Evolutionary conservation across 2,329 filamentous ascomycete genomes (phyloP).

Genomic region (Monascus ruber): DNA sequence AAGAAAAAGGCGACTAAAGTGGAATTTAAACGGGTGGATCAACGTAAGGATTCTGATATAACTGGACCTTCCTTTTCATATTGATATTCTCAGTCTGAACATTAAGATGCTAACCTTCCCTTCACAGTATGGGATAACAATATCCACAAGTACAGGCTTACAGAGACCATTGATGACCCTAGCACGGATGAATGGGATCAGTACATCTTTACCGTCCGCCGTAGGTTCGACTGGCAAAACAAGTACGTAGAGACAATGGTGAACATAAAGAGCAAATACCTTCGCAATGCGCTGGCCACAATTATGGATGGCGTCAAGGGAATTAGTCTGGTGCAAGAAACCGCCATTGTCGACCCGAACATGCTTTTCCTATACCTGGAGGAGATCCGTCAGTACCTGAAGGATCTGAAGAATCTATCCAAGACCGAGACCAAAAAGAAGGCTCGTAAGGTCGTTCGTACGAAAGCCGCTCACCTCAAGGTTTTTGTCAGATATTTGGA

Average conservation of each 20-base stretch:
- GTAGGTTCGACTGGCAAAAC: slow-evolving; percentile 74
- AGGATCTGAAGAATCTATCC: slow-evolving; percentile 53
- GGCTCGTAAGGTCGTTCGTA: slow-evolving; percentile 21
- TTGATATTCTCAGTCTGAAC: background rate
- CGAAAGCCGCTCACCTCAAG: slow-evolving; percentile 46
- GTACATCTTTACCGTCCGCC: slow-evolving; percentile 71
- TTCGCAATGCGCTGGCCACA: slow-evolving; percentile 59
- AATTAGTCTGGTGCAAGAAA: slow-evolving; percentile 69
- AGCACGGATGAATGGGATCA: slow-evolving; percentile 59
- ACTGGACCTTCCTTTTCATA: slow-evolving; percentile 2
- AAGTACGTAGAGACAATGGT: slow-evolving; percentile 64
- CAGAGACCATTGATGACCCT: slow-evolving; percentile 54
- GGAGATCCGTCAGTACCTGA: slow-evolving; percentile 55
- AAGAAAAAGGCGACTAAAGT: slow-evolving; percentile 41
- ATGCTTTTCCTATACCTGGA: slow-evolving; percentile 66
- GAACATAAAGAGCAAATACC: slow-evolving; percentile 72
- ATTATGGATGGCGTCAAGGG: slow-evolving; percentile 68
- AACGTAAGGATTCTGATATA: slow-evolving; percentile 28
- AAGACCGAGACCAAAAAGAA: slow-evolving; percentile 45
- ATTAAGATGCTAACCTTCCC: background rate
- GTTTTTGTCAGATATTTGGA: slow-evolving; percentile 67
- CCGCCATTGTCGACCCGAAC: slow-evolving; percentile 61
- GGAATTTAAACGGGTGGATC: slow-evolving; percentile 60
- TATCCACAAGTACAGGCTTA: slow-evolving; percentile 55
- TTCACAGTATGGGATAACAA: slow-evolving; percentile 39